Evolutionary conservation across 1,139 yeast genomes (phyloP).

Genomic region (Dujonia santamariae): DNA sequence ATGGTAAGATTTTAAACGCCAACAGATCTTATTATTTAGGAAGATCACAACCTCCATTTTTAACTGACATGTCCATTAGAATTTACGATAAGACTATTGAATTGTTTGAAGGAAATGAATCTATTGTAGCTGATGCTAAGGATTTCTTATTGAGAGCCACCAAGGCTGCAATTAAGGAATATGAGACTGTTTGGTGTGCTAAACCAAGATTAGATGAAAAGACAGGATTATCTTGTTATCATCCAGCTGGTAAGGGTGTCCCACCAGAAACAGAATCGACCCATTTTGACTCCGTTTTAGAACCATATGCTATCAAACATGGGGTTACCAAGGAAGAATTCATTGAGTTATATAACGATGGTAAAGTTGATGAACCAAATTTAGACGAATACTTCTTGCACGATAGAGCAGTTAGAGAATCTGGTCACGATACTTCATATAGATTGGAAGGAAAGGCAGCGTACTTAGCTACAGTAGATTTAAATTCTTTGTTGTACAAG

Average conservation of each 20-base stretch:
- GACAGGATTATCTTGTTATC: slow-evolving; percentile 88
- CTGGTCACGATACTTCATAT: slow-evolving; percentile 94
- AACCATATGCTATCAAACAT: slow-evolving; percentile 67
- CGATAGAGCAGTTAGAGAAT: slow-evolving; percentile 93
- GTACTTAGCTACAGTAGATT: slow-evolving; percentile 83
- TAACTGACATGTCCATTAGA: slow-evolving; percentile 86
- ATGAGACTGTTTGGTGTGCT: slow-evolving; percentile 74
- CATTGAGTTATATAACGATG: slow-evolving; percentile 64
- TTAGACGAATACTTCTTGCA: slow-evolving; percentile 87
- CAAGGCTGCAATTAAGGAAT: slow-evolving; percentile 83
- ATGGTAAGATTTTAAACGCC: slow-evolving; percentile 92
- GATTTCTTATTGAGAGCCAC: slow-evolving; percentile 66
- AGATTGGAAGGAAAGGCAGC: slow-evolving; percentile 91
- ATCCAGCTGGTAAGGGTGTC: slow-evolving; percentile 85
- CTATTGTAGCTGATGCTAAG: slow-evolving; percentile 33
- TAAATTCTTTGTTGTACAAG: slow-evolving; percentile 82
- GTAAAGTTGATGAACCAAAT: slow-evolving; percentile 65
- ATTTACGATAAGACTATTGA: slow-evolving; percentile 61
- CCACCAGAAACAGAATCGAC: slow-evolving; percentile 97
- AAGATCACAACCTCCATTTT: slow-evolving; percentile 96
- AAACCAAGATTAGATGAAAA: slow-evolving; percentile 68
- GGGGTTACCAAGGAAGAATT: slow-evolving; percentile 65
- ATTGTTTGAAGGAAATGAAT: slow-evolving; percentile 32
- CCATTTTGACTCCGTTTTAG: slow-evolving; percentile 74
- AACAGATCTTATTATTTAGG: slow-evolving; percentile 89